Evolutionary conservation across 345 rosid genomes (phyloP), one percentile per base, ranked within the genome.

Genomic region (Heritiera littoralis): DNA sequence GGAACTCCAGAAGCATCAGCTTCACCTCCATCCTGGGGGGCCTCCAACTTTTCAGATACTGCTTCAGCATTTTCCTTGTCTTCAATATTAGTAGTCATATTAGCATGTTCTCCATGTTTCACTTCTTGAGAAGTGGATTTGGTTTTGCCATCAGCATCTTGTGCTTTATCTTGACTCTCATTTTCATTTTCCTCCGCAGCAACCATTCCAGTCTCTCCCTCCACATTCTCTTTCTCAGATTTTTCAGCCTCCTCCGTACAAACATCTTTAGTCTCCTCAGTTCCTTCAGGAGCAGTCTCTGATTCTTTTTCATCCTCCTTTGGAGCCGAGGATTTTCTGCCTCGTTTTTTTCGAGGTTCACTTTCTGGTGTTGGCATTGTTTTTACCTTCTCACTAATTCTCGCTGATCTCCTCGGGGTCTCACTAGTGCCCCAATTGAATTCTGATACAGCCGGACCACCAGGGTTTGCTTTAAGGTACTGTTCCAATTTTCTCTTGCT

Each of bases 361-460:
- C 77, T 79, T 52, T 88, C 89, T 20, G 79, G 81, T 9, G 51
- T 49, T 40, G 84, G 76, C 40, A 86, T 72, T 59, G 84, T 81
- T 81, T 89, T 90, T 65, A 76, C 83, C 81, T 85, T 92, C 87
- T 84, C 90, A 55, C 89, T 88, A 75, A 92, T 90, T 78, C 97
- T 87, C 41, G 91, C 86, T 1, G 97, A 90, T 83, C 97, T 85
- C 82, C 97, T 86, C 32, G 92, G 94, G 35, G 87, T 86, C 83
- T 92, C 93, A 9, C 92, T 90, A 38, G 89, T 86, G 66, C 92
- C 89, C 97, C 97, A 92, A 80, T 87, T 87, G 72, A 92, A 92
- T 77, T 88, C 90, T 0, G 86, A 77, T 54, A 81, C 55, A 12
- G 86, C 79, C 2, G 94, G 94, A 76, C 86, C 86, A 58, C 90